These are phyloP conservation scores for Monilinia fructicola DNA, from an alignment of 2,329 filamentous ascomycete species.

Conservation along the genomic window DNA sequence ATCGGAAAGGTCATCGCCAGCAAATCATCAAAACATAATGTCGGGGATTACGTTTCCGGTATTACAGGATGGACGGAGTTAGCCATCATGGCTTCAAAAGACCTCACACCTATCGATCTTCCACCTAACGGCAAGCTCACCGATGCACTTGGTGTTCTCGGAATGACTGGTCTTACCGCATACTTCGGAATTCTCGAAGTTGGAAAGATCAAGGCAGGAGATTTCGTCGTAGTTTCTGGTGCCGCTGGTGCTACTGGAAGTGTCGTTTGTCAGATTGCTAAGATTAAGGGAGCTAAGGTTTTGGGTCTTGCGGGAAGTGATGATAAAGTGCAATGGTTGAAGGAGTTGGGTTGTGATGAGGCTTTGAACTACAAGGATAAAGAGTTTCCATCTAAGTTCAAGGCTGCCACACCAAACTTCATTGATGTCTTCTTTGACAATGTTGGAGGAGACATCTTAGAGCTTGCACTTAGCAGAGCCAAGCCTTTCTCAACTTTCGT, in stretches of 20 bases:
- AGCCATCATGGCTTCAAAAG: slow-evolving; percentile 55
- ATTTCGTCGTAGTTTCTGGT: slow-evolving; percentile 75
- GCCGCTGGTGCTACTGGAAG: slow-evolving; percentile 77
- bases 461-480: slow-evolving; percentile 63
- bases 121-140: slow-evolving; percentile 49
- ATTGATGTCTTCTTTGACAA: slow-evolving; percentile 76
- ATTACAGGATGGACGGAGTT: slow-evolving; percentile 66
- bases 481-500: slow-evolving; percentile 63
- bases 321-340: slow-evolving; percentile 67
- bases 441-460: slow-evolving; percentile 69
- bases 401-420: slow-evolving; percentile 56
- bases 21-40: slow-evolving; percentile 53
- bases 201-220: slow-evolving; percentile 64
- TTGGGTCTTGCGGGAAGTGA: slow-evolving; percentile 66
- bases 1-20: slow-evolving; percentile 63
- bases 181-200: slow-evolving; percentile 73
- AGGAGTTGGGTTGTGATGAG: slow-evolving; percentile 64
- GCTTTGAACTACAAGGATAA: slow-evolving; percentile 68
- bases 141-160: slow-evolving; percentile 61
- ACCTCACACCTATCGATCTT: slow-evolving; percentile 45
- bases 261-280: slow-evolving; percentile 75
- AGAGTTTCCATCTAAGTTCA: slow-evolving; percentile 60
- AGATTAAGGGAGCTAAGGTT: slow-evolving; percentile 61
- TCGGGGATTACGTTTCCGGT: slow-evolving; percentile 58
- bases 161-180: slow-evolving; percentile 70